Conservation (phyloP, 805 yeast species). For the Hanseniaspora hatyaiensis region DNA sequence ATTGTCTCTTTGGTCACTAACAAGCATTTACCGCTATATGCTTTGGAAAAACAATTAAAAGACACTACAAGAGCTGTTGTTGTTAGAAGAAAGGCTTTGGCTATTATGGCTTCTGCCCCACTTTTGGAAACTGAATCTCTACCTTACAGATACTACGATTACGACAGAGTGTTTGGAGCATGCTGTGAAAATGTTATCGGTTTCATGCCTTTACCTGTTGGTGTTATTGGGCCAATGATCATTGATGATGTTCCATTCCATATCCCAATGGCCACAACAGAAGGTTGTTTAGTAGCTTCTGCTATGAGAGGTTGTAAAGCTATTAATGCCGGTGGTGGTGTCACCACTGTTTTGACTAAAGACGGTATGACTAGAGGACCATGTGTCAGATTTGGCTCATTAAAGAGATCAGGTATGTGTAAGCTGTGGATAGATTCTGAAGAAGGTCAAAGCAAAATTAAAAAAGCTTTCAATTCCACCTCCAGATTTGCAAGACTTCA, state of each 20-base stretch:
- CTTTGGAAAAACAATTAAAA: constrained; percentile 80
- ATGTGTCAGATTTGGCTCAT: constrained; percentile 76
- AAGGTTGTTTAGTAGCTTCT: constrained; percentile 96
- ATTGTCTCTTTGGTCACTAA: constrained; percentile 55
- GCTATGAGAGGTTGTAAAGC: constrained; percentile 99
- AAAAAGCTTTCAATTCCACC: constrained; percentile 88
- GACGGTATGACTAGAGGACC: constrained; percentile 99
- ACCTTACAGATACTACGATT: constrained; percentile 78
- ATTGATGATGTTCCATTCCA: constrained; percentile 82
- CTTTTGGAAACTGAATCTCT: constrained; percentile 57
- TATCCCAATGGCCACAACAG: constrained; percentile 98
- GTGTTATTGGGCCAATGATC: constrained; percentile 92
- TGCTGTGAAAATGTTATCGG: constrained; percentile 99
- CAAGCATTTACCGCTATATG: constrained; percentile 82
- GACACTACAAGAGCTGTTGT: constrained; percentile 87
- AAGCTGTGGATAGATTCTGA: constrained; percentile 92
- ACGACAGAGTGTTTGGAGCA: constrained; percentile 93
- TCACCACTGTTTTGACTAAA: constrained; percentile 73
- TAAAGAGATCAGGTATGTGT: constrained; percentile 84
- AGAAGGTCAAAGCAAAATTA: constrained; percentile 74
- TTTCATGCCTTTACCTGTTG: constrained; percentile 90
- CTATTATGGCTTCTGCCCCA: constrained; percentile 70
- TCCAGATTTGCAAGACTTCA: constrained; percentile 94
- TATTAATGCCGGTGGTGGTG: constrained; percentile 94
- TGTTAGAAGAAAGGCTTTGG: constrained; percentile 86